Conservation (phyloP, 192 early-diverging fungal genomes). For the Podila verticillata region DNA sequence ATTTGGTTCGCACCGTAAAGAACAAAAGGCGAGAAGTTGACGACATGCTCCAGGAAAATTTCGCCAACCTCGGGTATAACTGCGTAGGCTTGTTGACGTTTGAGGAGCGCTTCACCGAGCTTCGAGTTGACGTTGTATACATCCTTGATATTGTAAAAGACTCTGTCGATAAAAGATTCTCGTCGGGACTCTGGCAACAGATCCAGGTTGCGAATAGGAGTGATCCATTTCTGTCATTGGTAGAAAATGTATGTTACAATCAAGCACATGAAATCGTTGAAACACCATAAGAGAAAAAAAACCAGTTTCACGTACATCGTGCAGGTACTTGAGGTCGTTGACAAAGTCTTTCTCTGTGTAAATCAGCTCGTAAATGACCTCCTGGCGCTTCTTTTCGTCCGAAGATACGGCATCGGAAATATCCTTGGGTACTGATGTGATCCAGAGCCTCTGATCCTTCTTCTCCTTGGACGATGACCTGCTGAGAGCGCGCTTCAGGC, state of each 20-base stretch:
- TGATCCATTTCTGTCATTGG: conserved; percentile 64
- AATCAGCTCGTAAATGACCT: conserved; percentile 93
- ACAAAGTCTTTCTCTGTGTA: conserved; percentile 94
- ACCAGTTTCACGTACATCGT: conserved; percentile 61
- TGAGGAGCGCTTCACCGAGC: conserved; percentile 66
- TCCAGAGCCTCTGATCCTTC: conserved; percentile 85
- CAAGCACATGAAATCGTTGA: too few species aligned
- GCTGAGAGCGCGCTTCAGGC: conserved; percentile 50
- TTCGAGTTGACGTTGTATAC: conserved; percentile 70
- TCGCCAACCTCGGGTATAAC: conserved; percentile 90
- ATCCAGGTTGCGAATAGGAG: conserved; percentile 66
- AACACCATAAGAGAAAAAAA: neutral
- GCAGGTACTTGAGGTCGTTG: conserved; percentile 82
- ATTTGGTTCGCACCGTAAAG: conserved; percentile 89
- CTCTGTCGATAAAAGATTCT: conserved; percentile 77
- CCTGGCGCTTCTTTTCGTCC: conserved; percentile 88
- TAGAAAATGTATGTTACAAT: neutral
- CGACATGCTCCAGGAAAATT: conserved; percentile 78
- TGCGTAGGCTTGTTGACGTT: conserved; percentile 70
- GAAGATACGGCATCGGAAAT: conserved; percentile 75
- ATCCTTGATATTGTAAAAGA: conserved; percentile 82
- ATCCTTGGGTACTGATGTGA: conserved; percentile 79
- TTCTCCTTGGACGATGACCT: conserved; percentile 54
- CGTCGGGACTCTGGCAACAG: conserved; percentile 71
- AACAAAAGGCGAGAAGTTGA: conserved; percentile 81